Percentiles rank a stretch among this genome's conserved stretches.
phyloP scores from a whole-genome alignment of 139 green algal genomes.

The Zygnema cylindricum region DNA sequence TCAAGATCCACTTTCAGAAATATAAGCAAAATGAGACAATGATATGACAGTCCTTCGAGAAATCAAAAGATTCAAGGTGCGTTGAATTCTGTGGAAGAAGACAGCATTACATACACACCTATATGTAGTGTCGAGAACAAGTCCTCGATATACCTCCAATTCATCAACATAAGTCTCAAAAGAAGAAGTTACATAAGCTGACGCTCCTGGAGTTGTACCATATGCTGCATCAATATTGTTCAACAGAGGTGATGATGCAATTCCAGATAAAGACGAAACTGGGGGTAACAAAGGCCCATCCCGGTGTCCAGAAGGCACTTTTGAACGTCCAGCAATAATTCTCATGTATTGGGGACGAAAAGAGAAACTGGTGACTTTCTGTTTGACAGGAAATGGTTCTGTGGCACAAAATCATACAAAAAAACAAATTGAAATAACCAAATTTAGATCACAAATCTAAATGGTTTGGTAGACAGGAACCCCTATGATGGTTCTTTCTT shows the following conservation, averaged over 20 bases:
- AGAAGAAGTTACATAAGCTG: background rate
- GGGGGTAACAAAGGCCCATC: background rate
- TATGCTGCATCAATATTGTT: background rate
- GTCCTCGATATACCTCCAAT: constrained; percentile 8
- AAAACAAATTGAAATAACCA: background rate
- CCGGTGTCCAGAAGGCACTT: background rate
- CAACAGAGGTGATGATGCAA: background rate
- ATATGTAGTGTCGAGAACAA: constrained; percentile 6
- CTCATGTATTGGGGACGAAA: background rate
- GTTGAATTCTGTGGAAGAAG: background rate
- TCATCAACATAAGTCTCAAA: background rate
- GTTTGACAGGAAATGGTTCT: background rate
- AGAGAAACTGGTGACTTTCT: background rate
- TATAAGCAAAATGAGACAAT: no score
- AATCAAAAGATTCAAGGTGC: no score
- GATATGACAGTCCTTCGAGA: no score
- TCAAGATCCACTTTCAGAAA: no score
- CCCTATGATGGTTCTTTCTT: no score
- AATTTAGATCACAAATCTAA: background rate
- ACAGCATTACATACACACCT: background rate
- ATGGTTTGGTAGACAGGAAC: no score
- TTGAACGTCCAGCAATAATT: background rate
- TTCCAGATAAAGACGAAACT: background rate
- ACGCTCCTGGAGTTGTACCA: background rate
- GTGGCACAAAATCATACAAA: background rate